Conservation (phyloP, 495 filamentous ascomycete species). For the Paragyromitra xinjiangensis region DNA sequence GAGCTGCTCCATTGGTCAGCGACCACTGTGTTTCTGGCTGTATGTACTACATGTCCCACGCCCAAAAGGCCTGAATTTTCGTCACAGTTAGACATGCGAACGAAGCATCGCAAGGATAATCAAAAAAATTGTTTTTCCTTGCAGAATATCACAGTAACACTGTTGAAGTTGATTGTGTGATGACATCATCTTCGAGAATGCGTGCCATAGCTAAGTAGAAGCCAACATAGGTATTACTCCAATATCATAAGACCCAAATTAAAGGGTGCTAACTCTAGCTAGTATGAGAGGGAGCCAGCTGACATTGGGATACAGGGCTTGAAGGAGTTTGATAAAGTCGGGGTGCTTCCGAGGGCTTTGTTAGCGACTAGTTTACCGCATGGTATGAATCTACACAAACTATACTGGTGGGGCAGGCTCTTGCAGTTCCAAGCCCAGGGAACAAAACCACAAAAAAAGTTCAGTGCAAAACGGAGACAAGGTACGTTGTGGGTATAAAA, state of each 20-base stretch:
- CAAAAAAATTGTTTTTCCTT: slow-evolving; percentile 1
- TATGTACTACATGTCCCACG: background rate
- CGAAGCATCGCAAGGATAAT: background rate
- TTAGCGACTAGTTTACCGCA: too few relatives aligned
- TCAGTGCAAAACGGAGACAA: too few relatives aligned
- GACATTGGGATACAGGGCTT: too few relatives aligned
- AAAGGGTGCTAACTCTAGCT: background rate
- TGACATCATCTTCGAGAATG: background rate
- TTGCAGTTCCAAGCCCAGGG: too few relatives aligned
- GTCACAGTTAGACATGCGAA: background rate
- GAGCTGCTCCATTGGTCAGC: background rate
- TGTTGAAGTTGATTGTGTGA: background rate
- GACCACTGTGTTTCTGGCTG: slow-evolving; percentile 7
- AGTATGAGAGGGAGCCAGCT: too few relatives aligned
- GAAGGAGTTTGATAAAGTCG: too few relatives aligned
- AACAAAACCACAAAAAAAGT: too few relatives aligned
- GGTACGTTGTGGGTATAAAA: too few relatives aligned
- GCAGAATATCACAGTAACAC: slow-evolving; percentile 29
- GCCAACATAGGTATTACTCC: background rate
- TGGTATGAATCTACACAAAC: too few relatives aligned
- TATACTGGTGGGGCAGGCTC: too few relatives aligned
- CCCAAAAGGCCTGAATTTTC: background rate
- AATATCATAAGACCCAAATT: background rate
- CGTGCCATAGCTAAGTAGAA: slow-evolving; percentile 13
- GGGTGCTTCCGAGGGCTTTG: too few relatives aligned